Evolutionary conservation across 1,139 yeast genomes (phyloP).

Genomic region (Taphrina communis): DNA sequence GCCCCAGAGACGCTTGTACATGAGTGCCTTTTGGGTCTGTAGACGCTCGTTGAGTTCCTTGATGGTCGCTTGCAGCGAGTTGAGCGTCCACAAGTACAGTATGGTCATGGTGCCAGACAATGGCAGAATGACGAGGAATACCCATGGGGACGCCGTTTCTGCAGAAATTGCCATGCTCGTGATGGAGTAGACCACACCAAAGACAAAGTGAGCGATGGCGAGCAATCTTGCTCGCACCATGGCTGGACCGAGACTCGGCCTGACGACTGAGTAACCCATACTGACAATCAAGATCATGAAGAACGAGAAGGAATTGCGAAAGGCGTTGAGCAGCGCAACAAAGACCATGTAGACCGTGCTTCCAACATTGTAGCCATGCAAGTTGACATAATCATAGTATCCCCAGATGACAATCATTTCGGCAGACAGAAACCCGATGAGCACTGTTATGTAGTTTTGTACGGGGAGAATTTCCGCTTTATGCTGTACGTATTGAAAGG

Average conservation of each 20-base stretch:
- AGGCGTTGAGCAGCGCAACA: constrained; percentile 77
- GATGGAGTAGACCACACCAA: constrained; percentile 71
- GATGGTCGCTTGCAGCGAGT: constrained; percentile 76
- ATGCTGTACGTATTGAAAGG: constrained; percentile 83
- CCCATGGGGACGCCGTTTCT: constrained; percentile 53
- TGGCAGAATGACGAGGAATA: constrained; percentile 63
- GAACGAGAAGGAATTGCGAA: constrained; percentile 84
- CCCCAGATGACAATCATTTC: constrained; percentile 43
- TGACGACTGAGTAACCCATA: constrained; percentile 91
- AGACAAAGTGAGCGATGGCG: constrained; percentile 72
- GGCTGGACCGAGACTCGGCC: constrained; percentile 73
- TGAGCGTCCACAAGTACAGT: constrained; percentile 76
- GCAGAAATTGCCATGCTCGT: constrained; percentile 66
- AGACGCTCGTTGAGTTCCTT: constrained; percentile 75
- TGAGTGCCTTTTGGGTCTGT: constrained; percentile 85
- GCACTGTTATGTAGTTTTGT: constrained; percentile 70
- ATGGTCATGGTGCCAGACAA: constrained; percentile 70
- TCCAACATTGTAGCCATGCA: constrained; percentile 62
- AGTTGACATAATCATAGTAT: constrained; percentile 81
- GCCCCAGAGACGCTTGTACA: constrained; percentile 80
- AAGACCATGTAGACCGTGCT: constrained; percentile 76
- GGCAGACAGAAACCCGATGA: constrained; percentile 31
- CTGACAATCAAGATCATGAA: constrained; percentile 84
- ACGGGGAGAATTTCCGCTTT: constrained; percentile 86
- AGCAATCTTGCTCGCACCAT: constrained; percentile 83